Percentiles rank a stretch among this genome's conserved stretches.
These are phyloP conservation scores for Platismatia glauca DNA, from an alignment of 495 filamentous ascomycete species.

Conservation along the genomic window DNA sequence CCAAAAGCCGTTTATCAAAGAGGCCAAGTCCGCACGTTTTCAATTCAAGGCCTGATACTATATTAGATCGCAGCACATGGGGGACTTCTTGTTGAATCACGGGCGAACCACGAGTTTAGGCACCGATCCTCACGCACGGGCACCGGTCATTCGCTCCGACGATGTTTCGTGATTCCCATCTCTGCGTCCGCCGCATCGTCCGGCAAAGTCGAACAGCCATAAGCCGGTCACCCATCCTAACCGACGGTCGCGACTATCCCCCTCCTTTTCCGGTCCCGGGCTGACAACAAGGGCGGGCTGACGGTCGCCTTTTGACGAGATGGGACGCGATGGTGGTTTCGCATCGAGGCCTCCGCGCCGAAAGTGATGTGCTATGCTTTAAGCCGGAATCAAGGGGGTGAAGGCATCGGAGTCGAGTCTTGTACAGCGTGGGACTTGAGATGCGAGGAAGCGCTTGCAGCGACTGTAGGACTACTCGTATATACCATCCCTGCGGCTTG, in stretches of 20 bases:
- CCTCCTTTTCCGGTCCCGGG: background rate
- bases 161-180: background rate
- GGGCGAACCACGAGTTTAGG: background rate
- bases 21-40: slow-evolving; percentile 14
- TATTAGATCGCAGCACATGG: background rate
- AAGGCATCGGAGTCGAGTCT: background rate
- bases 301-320: too few relatives aligned
- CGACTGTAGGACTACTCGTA: background rate
- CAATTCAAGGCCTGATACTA: slow-evolving; percentile 4
- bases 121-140: background rate
- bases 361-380: too few relatives aligned
- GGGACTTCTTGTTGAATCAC: background rate
- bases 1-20: slow-evolving; percentile 11
- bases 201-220: background rate
- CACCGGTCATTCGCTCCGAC: background rate
- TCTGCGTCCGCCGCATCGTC: background rate
- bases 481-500: background rate
- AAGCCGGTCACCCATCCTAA: background rate
- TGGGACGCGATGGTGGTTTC: background rate
- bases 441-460: background rate
- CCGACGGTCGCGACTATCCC: background rate
- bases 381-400: too few relatives aligned
- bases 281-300: background rate
- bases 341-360: too few relatives aligned
- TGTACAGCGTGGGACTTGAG: background rate